Percentiles rank a stretch among this genome's conserved stretches.
Evolutionary conservation across 2,329 filamentous ascomycete species (phyloP).

Genomic region (Fusarium newnesense): DNA sequence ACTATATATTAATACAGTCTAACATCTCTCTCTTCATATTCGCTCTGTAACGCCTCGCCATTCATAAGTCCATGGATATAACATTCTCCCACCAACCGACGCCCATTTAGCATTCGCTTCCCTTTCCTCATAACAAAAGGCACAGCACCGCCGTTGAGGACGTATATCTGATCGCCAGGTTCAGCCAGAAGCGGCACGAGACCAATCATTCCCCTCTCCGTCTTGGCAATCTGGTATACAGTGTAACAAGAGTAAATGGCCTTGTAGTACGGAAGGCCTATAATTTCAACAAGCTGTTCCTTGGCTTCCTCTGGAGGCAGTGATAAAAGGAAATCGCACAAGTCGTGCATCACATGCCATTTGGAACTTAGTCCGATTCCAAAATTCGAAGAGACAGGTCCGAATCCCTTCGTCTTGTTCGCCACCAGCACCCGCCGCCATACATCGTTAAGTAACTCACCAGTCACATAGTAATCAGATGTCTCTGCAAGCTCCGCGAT

Average conservation of each 20-base stretch:
- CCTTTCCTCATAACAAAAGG: neutral
- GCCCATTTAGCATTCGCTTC: neutral
- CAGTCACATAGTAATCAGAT: neutral
- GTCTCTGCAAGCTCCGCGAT: accelerated
- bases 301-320: neutral
- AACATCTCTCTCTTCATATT: neutral
- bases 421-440: neutral
- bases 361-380: neutral
- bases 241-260: neutral
- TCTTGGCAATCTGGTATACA: neutral
- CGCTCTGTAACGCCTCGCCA: neutral
- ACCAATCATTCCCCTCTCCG: neutral
- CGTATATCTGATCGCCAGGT: neutral
- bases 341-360: accelerated
- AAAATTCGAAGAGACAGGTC: accelerated
- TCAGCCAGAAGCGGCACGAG: neutral
- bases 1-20: too few relatives aligned
- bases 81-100: neutral
- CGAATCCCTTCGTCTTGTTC: neutral
- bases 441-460: neutral
- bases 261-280: neutral
- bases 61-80: neutral
- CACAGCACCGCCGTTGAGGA: neutral
- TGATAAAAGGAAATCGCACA: accelerated
- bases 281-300: neutral